A percentile compares a stretch with the other conserved stretches of the same genome.
These are phyloP conservation scores for Rubia occidens DNA, from an alignment of 305 asterid genomes.

Conservation along the genomic window DNA sequence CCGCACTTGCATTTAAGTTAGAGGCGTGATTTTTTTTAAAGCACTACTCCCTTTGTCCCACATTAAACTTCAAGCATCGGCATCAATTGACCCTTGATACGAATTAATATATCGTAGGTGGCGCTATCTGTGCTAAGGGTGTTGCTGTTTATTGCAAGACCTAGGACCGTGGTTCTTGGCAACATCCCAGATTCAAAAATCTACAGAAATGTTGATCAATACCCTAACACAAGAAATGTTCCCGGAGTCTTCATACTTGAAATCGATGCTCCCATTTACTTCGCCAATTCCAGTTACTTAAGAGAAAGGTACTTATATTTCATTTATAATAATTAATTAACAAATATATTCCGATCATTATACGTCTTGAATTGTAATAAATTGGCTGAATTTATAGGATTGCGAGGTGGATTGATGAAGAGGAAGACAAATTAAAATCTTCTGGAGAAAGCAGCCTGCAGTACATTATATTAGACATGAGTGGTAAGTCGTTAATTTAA, in stretches of 20 bases:
- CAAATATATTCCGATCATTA: not conserved
- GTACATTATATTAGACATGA: slow-evolving; percentile 65
- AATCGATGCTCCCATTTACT: slow-evolving; percentile 79
- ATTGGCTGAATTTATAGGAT: slow-evolving; percentile 32
- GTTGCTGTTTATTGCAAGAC: slow-evolving; percentile 74
- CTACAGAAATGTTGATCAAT: slow-evolving; percentile 73
- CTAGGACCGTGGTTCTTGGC: slow-evolving; percentile 68
- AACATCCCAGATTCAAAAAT: slow-evolving; percentile 67
- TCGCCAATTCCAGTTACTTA: slow-evolving; percentile 75
- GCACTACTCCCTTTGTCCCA: not conserved
- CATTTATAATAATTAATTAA: not conserved
- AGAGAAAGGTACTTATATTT: slow-evolving; percentile 56
- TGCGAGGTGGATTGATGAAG: slow-evolving; percentile 85
- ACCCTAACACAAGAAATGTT: slow-evolving; percentile 43
- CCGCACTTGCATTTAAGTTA: too few species aligned
- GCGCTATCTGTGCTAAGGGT: slow-evolving; percentile 66
- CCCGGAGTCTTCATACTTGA: slow-evolving; percentile 75
- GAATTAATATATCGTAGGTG: slow-evolving; percentile 27
- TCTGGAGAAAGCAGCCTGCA: slow-evolving; percentile 46
- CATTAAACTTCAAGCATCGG: not conserved
- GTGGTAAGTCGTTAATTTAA: slow-evolving; percentile 35
- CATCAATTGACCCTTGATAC: not conserved
- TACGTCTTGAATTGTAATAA: not conserved
- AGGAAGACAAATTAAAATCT: slow-evolving; percentile 58
- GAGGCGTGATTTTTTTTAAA: too few species aligned